Evolutionary conservation across 1,139 yeast species (phyloP).

Genomic region (Kurtzmaniella quercitrusa): DNA sequence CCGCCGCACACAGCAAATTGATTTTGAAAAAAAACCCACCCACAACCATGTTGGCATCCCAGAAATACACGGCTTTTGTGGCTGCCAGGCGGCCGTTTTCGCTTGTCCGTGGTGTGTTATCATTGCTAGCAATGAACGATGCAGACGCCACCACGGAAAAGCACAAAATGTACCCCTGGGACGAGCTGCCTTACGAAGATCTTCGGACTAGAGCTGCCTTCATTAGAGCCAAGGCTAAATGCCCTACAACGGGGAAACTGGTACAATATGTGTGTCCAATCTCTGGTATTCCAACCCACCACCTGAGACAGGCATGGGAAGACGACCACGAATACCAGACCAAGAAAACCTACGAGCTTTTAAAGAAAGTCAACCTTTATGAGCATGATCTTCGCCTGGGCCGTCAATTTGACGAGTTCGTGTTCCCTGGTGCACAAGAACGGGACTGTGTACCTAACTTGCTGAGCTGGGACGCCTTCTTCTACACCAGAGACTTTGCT

Average conservation of each 20-base stretch:
- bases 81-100: slow-evolving; percentile 5
- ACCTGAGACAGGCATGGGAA: slow-evolving; percentile 85
- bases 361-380: slow-evolving; percentile 83
- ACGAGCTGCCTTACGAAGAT: slow-evolving; percentile 84
- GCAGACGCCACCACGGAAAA: slow-evolving; percentile 63
- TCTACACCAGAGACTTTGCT: slow-evolving; percentile 87
- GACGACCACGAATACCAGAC: slow-evolving; percentile 70
- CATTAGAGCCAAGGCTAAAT: slow-evolving; percentile 80
- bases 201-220: slow-evolving; percentile 88
- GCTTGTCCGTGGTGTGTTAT: slow-evolving; percentile 6
- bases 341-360: slow-evolving; percentile 59
- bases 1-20: not conserved
- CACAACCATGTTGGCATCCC: slow-evolving; percentile 1
- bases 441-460: slow-evolving; percentile 75
- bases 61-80: not conserved
- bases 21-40: not conserved
- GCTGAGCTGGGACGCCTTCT: slow-evolving; percentile 85
- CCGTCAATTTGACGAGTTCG: slow-evolving; percentile 90
- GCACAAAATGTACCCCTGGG: slow-evolving; percentile 74
- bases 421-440: slow-evolving; percentile 80
- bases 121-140: slow-evolving; percentile 6
- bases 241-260: slow-evolving; percentile 83
- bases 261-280: slow-evolving; percentile 86
- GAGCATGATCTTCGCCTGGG: slow-evolving; percentile 96
- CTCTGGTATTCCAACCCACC: slow-evolving; percentile 96